Conservation (phyloP, 345 rosid species). For the Noccaea bulbosa region DNA sequence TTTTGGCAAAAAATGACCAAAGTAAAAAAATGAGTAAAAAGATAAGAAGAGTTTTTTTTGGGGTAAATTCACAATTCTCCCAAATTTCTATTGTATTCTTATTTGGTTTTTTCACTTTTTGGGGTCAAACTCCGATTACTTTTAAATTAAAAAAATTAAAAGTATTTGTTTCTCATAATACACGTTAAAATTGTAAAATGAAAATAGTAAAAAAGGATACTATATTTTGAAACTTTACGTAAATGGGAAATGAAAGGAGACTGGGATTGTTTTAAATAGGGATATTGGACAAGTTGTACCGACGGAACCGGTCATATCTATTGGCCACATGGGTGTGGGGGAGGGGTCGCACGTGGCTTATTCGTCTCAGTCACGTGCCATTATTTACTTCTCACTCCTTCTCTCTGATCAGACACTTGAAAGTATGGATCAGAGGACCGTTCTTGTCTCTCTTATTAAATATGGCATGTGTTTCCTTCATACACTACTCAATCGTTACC, state of each 20-base stretch:
- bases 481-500: conserved; percentile 30
- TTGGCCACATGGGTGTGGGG: conserved; percentile 57
- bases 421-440: conserved; percentile 43
- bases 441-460: conserved; percentile 44
- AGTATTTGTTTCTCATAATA: no score
- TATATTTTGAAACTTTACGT: not conserved
- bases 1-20: no score
- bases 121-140: no score
- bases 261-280: not conserved
- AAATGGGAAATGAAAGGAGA: not conserved
- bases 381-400: conserved; percentile 51
- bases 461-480: conserved; percentile 41
- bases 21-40: no score
- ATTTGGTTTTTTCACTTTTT: no score
- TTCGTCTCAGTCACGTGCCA: conserved; percentile 60
- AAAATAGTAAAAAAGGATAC: not conserved
- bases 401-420: conserved; percentile 33
- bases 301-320: conserved; percentile 45
- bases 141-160: no score
- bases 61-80: no score
- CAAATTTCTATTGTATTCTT: no score
- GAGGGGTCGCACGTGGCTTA: conserved; percentile 53
- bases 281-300: conserved; percentile 55
- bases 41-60: no score
- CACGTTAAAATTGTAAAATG: not conserved